These are phyloP conservation scores for Pythium rishiriense DNA, from an alignment of 352 stramenopile genomes.

Conservation along the genomic window DNA sequence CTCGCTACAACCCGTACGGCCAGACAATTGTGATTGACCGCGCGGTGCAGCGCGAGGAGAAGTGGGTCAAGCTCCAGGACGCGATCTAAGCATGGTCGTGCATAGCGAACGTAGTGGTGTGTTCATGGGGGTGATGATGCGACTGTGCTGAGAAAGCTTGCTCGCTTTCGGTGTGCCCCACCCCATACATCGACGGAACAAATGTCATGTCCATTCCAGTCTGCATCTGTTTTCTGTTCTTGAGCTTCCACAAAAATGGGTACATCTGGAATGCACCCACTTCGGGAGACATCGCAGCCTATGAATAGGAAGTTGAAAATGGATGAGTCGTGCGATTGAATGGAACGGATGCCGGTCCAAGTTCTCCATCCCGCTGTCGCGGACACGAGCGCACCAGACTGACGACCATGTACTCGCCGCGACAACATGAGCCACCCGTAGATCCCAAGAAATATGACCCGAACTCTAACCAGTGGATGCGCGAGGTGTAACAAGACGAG, in stretches of 20 bases:
- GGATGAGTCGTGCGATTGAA: too few species aligned
- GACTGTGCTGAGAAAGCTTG: neutral
- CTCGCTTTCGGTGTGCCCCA: neutral
- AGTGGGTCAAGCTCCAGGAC: slow-evolving; percentile 43
- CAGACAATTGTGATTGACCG: slow-evolving; percentile 83
- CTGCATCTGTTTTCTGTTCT: neutral
- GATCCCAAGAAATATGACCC: slow-evolving; percentile 55
- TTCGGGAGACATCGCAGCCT: neutral
- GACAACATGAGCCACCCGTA: slow-evolving; percentile 24
- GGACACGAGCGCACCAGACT: neutral
- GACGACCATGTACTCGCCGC: slow-evolving; percentile 36
- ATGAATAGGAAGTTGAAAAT: neutral
- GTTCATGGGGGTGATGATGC: neutral
- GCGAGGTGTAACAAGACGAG: slow-evolving; percentile 36
- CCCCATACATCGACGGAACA: neutral
- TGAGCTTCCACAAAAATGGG: neutral
- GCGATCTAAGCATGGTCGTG: slow-evolving; percentile 12
- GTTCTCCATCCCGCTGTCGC: neutral
- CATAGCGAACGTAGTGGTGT: neutral
- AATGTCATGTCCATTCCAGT: neutral
- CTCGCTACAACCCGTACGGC: slow-evolving; percentile 93
- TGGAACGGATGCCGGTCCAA: too few species aligned
- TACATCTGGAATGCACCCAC: slow-evolving; percentile 24
- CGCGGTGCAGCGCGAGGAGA: slow-evolving; percentile 63
- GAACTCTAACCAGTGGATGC: slow-evolving; percentile 62